Evolutionary conservation across 1,284 basidiomycete genomes (phyloP).

Genomic region (Vanrija humicola): DNA sequence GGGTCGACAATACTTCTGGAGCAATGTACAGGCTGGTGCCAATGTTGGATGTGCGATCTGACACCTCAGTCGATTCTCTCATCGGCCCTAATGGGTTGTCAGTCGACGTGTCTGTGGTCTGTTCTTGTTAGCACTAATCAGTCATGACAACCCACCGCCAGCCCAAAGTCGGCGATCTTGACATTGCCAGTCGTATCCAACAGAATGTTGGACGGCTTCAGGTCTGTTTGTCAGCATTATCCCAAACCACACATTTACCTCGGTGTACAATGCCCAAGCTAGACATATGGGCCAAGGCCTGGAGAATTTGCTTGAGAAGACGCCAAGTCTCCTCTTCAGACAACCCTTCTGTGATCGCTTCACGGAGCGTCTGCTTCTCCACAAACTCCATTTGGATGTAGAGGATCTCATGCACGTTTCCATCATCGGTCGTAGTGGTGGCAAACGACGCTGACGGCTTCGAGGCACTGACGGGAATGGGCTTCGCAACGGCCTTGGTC

Average conservation of each 20-base stretch:
- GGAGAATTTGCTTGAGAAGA: slow-evolving; percentile 85
- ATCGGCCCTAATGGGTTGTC: slow-evolving; percentile 65
- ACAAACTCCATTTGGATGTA: slow-evolving; percentile 51
- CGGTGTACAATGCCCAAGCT: slow-evolving; percentile 86
- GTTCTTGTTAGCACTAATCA: not conserved
- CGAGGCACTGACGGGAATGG: slow-evolving; percentile 17
- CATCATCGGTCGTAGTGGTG: slow-evolving; percentile 34
- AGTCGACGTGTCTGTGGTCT: slow-evolving; percentile 70
- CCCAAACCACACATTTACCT: slow-evolving; percentile 9
- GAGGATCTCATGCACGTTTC: slow-evolving; percentile 36
- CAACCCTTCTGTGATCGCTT: slow-evolving; percentile 75
- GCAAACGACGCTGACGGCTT: slow-evolving; percentile 11
- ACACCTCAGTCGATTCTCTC: slow-evolving; percentile 17
- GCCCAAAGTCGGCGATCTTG: slow-evolving; percentile 94
- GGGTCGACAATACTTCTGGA: slow-evolving; percentile 59
- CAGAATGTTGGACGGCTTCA: slow-evolving; percentile 88
- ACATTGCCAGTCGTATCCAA: slow-evolving; percentile 83
- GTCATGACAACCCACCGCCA: slow-evolving; percentile 46
- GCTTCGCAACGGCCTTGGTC: too few relatives aligned
- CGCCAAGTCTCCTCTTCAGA: slow-evolving; percentile 83
- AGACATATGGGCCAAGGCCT: slow-evolving; percentile 87
- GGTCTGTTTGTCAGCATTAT: slow-evolving; percentile 54
- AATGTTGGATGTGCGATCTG: slow-evolving; percentile 60
- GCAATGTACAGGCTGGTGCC: slow-evolving; percentile 92
- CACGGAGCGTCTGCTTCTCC: slow-evolving; percentile 45